These are phyloP conservation scores for Suillus subalutaceus DNA, from an alignment of 768 basidiomycete species.

Conservation along the genomic window DNA sequence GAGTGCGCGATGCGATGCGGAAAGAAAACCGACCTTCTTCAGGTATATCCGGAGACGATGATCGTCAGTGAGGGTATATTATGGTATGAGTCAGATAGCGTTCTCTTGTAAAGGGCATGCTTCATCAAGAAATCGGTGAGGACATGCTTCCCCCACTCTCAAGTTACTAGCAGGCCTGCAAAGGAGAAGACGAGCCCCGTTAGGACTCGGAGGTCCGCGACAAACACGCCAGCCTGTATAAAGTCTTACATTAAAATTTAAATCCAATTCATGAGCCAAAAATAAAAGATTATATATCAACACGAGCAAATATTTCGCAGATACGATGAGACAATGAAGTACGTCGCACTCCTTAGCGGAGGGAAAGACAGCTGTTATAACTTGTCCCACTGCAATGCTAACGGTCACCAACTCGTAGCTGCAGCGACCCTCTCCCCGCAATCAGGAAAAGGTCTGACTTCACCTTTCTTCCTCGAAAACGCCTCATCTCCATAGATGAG, in stretches of 20 bases:
- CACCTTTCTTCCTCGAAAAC: constrained; percentile 14
- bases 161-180: too few relatives aligned
- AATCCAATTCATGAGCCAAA: too few relatives aligned
- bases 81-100: constrained; percentile 15
- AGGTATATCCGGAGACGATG: constrained; percentile 18
- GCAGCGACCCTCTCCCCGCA: constrained; percentile 87
- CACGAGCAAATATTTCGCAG: too few relatives aligned
- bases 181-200: too few relatives aligned
- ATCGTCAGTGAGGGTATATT: constrained; percentile 26
- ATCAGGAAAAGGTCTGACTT: constrained; percentile 73
- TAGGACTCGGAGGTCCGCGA: too few relatives aligned
- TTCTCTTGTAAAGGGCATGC: neutral
- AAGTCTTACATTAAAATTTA: too few relatives aligned
- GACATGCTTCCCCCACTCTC: too few relatives aligned
- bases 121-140: too few relatives aligned
- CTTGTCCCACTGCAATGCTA: constrained; percentile 81
- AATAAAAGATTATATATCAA: too few relatives aligned
- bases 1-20: constrained; percentile 6
- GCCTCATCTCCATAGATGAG: constrained; percentile 68
- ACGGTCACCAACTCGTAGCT: constrained; percentile 86
- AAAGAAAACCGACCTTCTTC: constrained; percentile 27
- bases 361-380: constrained; percentile 99
- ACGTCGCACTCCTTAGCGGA: constrained; percentile 92
- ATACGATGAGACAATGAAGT: constrained; percentile 45
- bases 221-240: too few relatives aligned